Percentiles rank a stretch among this genome's conserved stretches.
These are phyloP conservation scores for Lyophyllum shimeji DNA, from an alignment of 768 basidiomycete species.

Conservation along the genomic window DNA sequence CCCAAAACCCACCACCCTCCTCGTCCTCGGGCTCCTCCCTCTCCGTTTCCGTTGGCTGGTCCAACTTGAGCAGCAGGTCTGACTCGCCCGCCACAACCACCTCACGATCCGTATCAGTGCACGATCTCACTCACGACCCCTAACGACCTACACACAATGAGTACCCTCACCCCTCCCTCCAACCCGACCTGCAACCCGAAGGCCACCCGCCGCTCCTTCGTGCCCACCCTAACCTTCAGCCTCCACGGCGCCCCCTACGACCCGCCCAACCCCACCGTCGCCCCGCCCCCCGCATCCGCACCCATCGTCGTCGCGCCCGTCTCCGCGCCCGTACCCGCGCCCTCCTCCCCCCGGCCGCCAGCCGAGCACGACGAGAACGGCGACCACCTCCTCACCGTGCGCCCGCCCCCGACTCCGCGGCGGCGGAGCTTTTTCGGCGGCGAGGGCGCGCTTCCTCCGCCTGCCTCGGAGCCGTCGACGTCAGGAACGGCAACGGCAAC, in stretches of 20 bases:
- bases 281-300: not conserved
- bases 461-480: too few species aligned
- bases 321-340: not conserved
- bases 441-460: too few species aligned
- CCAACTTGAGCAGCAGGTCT: not conserved
- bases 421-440: too few species aligned
- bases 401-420: too few species aligned
- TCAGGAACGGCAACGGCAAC: not conserved
- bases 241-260: constrained; percentile 4
- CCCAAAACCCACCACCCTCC: not conserved
- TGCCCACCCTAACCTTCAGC: constrained; percentile 9
- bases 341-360: not conserved
- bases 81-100: too few species aligned
- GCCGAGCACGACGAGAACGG: not conserved
- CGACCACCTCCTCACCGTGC: too few species aligned
- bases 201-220: not conserved
- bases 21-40: not conserved
- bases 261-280: constrained; percentile 1
- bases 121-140: not conserved
- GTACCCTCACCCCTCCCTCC: too few species aligned
- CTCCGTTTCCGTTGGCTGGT: not conserved
- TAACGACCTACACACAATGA: not conserved
- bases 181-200: not conserved
- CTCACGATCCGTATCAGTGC: not conserved
- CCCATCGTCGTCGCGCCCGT: not conserved